Base-by-base conservation (phyloP, 441 rosid genomes). In the Corymbia citriodora region DNA sequence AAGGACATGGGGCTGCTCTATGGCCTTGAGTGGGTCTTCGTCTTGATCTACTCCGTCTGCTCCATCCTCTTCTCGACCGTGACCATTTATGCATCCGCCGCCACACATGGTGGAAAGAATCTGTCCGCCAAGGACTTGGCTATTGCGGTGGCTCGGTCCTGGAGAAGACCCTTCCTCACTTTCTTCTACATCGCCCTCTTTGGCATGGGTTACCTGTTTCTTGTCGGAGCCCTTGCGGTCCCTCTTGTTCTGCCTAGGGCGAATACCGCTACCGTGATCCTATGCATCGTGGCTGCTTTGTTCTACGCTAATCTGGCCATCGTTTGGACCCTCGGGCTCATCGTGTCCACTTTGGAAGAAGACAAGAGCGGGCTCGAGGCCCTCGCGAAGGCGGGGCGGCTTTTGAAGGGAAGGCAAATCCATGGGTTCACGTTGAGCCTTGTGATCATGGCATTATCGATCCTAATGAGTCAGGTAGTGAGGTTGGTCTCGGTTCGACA, bases 291-390 rank as follows among this genome's bases (percentile, higher is more conserved):
- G 0, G 94, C 93, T 13, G 10, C 18, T 3, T 87, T 93, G 45
- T 90, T 93, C 50, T 90, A 91, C 36, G 10, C 82, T 14, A 94
- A 93, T 81, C 40, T 95, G 55, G 88, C 92, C 49, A 92, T 94
- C 3, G 93, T 85, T 23, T 96, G 96, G 96, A 45, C 48, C 36
- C 63, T 94, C 13, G 95, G 96, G 21, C 7, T 94, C 45, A 94
- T 95, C 49, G 88, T 95, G 81, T 95, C 96, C 45, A 92, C 91
- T 13, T 90, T 94, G 12, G 98, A 79, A 79, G 88, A 96, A 87
- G 93, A 95, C 25, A 95, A 89, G 74, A 89, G 91, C 45, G 96
- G 98, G 81, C 90, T 92, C n/a, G 94, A 92, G 92, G 96, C 95
- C 49, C 87, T 96, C 5, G 92, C 93, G 61, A 94, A 94, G 94